A percentile compares a stretch with the other conserved stretches of the same genome.
Evolutionary conservation across 331 rosid species (phyloP).

Genomic region (Acacia concinna): DNA sequence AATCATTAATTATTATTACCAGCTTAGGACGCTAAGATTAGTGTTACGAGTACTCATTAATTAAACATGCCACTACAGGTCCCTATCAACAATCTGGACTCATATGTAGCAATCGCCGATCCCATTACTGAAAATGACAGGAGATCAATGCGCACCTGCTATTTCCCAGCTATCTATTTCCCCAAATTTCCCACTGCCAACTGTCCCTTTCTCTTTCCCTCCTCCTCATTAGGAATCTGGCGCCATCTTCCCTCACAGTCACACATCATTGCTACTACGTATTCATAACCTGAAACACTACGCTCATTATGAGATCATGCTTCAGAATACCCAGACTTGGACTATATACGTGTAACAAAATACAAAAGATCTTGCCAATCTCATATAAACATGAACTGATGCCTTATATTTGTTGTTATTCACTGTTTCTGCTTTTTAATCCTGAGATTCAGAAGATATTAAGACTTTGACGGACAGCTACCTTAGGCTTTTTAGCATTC

Average conservation of each 20-base stretch:
- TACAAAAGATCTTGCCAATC: no score
- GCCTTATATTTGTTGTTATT: background rate
- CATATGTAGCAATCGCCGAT: background rate
- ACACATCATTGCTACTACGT: no score
- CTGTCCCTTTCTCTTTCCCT: conserved; percentile 29
- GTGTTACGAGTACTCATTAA: no score
- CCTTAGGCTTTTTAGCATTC: no score
- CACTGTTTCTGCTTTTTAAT: background rate
- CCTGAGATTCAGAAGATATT: background rate
- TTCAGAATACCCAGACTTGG: background rate
- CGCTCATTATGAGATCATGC: background rate
- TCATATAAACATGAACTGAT: background rate
- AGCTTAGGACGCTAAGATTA: background rate
- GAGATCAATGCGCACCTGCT: conserved; percentile 33
- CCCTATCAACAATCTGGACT: background rate
- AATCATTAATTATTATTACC: no score
- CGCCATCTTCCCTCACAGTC: background rate
- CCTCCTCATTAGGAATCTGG: conserved; percentile 5
- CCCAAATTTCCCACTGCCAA: conserved; percentile 30
- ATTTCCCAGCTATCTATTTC: conserved; percentile 38
- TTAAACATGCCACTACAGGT: background rate
- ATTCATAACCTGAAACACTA: background rate
- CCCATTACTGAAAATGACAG: conserved; percentile 10
- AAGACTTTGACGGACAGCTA: no score
- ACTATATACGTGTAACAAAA: background rate